phyloP scores from a whole-genome alignment of 2,329 filamentous ascomycete genomes.

The Podosphaera leucotricha region DNA sequence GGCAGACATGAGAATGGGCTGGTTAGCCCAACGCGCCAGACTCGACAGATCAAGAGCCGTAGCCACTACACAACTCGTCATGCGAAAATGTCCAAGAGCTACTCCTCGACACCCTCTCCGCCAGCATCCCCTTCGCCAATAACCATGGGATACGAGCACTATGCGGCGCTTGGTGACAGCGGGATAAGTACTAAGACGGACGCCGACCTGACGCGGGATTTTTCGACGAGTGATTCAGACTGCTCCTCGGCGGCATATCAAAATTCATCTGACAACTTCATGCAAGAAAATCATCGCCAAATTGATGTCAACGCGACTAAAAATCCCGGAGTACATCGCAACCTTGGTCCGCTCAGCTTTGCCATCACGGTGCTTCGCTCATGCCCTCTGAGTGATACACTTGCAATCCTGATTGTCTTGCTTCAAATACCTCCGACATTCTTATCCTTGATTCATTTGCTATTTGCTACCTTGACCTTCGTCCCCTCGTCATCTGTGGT shows the following conservation, averaged over 20 bases:
- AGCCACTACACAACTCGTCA: conserved; percentile 20
- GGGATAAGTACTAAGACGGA: conserved; percentile 13
- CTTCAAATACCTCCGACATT: conserved; percentile 78
- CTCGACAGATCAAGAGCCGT: conserved; percentile 25
- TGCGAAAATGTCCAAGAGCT: conserved; percentile 20
- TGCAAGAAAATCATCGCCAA: conserved; percentile 31
- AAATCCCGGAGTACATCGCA: conserved; percentile 42
- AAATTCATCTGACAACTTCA: conserved; percentile 19
- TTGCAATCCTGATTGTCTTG: conserved; percentile 87
- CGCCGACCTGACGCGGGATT: conserved; percentile 13
- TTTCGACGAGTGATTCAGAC: conserved; percentile 24
- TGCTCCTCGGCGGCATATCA: conserved; percentile 26
- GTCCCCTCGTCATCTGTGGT: conserved; percentile 64
- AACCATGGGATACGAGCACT: conserved; percentile 16
- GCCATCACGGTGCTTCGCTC: conserved; percentile 71
- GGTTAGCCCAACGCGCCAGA: conserved; percentile 51
- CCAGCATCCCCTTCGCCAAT: conserved; percentile 17
- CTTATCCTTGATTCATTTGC: conserved; percentile 68
- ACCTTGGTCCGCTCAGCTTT: conserved; percentile 50
- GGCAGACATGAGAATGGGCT: conserved; percentile 70
- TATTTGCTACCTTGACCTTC: conserved; percentile 84
- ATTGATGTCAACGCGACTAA: conserved; percentile 50
- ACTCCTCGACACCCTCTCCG: conserved; percentile 19
- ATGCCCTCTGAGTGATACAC: conserved; percentile 79
- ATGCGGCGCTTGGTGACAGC: conserved; percentile 8